phyloP scores from a whole-genome alignment of 768 basidiomycete genomes.

The Kondoa malvinella region DNA sequence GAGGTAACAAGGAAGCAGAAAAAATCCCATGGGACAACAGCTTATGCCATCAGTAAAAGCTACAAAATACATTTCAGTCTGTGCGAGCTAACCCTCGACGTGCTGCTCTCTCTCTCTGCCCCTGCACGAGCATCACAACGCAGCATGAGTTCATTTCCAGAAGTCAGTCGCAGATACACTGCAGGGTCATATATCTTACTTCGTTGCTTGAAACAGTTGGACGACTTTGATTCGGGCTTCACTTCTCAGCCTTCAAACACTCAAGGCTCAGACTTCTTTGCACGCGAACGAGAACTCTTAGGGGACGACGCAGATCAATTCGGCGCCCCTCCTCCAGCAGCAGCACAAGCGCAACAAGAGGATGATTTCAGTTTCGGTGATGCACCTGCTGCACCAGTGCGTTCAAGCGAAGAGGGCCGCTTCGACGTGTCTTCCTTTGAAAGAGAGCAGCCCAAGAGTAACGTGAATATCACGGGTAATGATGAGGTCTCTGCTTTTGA shows the following conservation, averaged over 20 bases:
- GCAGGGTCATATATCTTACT: neutral
- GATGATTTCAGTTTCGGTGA: neutral
- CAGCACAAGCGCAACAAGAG: neutral
- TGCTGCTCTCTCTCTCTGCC: no score
- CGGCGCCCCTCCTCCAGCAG: slow-evolving; percentile 10
- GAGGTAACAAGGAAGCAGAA: neutral
- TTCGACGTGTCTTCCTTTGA: slow-evolving; percentile 15
- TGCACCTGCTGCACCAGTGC: neutral
- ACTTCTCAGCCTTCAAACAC: neutral
- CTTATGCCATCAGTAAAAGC: neutral
- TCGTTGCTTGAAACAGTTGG: neutral
- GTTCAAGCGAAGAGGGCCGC: neutral
- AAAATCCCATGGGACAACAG: neutral
- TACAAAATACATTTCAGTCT: no score
- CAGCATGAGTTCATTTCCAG: neutral
- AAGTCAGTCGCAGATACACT: neutral
- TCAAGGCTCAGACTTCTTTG: slow-evolving; percentile 15
- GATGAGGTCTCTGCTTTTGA: slow-evolving; percentile 6
- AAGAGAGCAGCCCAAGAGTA: slow-evolving; percentile 1
- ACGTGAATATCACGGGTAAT: neutral
- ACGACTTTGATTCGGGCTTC: neutral
- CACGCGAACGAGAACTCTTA: slow-evolving; percentile 17
- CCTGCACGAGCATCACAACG: no score
- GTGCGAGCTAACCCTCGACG: no score
- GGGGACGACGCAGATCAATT: slow-evolving; percentile 17